phyloP scores from a whole-genome alignment of 768 basidiomycete species.

The Favolaschia claudopus region DNA sequence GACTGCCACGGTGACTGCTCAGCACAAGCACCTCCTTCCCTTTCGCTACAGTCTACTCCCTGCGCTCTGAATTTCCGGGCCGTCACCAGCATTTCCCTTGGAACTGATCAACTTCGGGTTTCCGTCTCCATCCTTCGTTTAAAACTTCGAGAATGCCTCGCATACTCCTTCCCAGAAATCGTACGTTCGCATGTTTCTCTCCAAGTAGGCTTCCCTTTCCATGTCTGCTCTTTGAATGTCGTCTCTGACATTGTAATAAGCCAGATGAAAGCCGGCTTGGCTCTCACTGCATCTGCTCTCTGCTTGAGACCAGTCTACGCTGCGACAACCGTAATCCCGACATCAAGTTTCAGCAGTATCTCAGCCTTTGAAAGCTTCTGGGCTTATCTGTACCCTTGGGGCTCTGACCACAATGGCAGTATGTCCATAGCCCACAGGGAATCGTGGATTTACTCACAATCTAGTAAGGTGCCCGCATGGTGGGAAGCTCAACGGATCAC shows the following conservation, averaged over 20 bases:
- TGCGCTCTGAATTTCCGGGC: conserved; percentile 13
- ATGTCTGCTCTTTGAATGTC: not conserved
- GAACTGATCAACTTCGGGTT: conserved; percentile 17
- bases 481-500: conserved; percentile 49
- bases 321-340: conserved; percentile 48
- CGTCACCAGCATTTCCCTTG: conserved; percentile 7
- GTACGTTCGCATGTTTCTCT: not conserved
- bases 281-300: conserved; percentile 12
- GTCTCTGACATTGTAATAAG: conserved; percentile 1
- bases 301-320: conserved; percentile 31
- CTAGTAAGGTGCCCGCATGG: conserved; percentile 56
- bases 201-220: not conserved
- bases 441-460: too few species aligned
- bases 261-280: conserved; percentile 15
- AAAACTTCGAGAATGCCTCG: not conserved
- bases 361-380: conserved; percentile 48
- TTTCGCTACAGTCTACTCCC: not conserved
- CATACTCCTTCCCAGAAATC: not conserved
- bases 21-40: too few species aligned
- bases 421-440: too few species aligned
- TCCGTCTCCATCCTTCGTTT: not conserved
- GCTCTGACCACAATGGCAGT: conserved; percentile 56
- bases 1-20: too few species aligned
- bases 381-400: conserved; percentile 56
- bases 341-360: conserved; percentile 47